phyloP scores from a whole-genome alignment of 306 rosid species.

The Lathyrus tuberosus region DNA sequence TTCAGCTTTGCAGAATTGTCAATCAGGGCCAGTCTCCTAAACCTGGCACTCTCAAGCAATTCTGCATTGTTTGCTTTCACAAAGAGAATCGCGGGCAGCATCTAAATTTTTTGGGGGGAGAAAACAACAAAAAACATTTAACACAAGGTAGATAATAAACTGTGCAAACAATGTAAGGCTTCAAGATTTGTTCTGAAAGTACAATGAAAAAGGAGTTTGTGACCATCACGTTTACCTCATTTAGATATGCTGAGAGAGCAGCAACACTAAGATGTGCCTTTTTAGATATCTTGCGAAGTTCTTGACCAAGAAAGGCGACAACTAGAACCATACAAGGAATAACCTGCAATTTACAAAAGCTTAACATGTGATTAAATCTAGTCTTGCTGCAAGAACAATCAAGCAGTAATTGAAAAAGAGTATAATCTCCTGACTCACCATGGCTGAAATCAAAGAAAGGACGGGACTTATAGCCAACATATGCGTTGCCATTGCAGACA shows the following conservation, averaged over 20 bases:
- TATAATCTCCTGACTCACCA: conserved; percentile 54
- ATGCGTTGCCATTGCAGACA: conserved; percentile 72
- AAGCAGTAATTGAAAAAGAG: background rate
- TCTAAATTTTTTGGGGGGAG: conserved; percentile 37
- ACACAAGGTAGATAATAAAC: conserved; percentile 27
- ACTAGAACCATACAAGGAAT: conserved; percentile 74
- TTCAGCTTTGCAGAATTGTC: conserved; percentile 61
- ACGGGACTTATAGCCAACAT: conserved; percentile 79
- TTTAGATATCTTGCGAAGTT: conserved; percentile 69
- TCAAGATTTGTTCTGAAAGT: conserved; percentile 8
- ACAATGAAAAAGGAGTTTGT: background rate
- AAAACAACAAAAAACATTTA: conserved; percentile 2
- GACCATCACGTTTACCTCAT: conserved; percentile 59
- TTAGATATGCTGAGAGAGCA: conserved; percentile 79
- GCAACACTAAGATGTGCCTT: conserved; percentile 68
- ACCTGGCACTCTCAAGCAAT: conserved; percentile 66
- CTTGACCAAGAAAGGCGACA: conserved; percentile 69
- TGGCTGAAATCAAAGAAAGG: conserved; percentile 69
- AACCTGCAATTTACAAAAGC: conserved; percentile 49
- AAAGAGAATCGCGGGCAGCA: conserved; percentile 81
- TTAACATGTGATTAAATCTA: conserved; percentile 29
- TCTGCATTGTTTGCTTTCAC: conserved; percentile 88
- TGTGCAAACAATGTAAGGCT: background rate
- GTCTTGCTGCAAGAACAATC: conserved; percentile 28
- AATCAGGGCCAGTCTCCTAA: conserved; percentile 65